Conservation (phyloP, 2,329 filamentous ascomycete species). For the Colletotrichum cuscutae region DNA sequence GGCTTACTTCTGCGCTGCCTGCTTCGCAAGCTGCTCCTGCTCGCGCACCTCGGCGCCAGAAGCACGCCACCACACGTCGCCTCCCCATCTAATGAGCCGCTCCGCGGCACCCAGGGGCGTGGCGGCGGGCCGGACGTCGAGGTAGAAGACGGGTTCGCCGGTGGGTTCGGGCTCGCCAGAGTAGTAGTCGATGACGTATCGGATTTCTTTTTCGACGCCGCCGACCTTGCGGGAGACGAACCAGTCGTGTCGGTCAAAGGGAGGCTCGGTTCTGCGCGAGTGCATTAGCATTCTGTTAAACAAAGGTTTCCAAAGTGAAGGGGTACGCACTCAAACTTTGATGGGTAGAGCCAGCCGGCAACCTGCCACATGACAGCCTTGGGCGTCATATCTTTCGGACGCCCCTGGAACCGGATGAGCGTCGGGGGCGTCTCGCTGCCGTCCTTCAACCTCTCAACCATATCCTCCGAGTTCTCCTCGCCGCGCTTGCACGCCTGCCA, state of each 20-base stretch:
- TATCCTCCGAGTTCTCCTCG: conserved; percentile 68
- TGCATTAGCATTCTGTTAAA: conserved; percentile 34
- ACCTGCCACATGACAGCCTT: conserved; percentile 88
- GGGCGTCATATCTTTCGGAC: conserved; percentile 89
- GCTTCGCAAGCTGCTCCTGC: conserved; percentile 38
- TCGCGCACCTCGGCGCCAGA: conserved; percentile 76
- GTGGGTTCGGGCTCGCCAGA: conserved; percentile 82
- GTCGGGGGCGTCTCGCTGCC: conserved; percentile 71
- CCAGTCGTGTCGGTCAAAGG: conserved; percentile 98
- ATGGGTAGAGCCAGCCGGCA: conserved; percentile 81
- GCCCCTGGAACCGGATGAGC: conserved; percentile 87
- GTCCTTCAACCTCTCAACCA: conserved; percentile 60
- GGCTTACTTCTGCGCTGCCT: conserved; percentile 13
- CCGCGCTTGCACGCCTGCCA: conserved; percentile 81
- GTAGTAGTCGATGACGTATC: conserved; percentile 98
- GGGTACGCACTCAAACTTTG: conserved; percentile 75
- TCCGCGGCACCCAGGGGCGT: conserved; percentile 84
- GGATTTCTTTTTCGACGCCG: conserved; percentile 78
- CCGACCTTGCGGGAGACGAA: conserved; percentile 80
- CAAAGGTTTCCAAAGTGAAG: not conserved
- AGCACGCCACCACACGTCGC: conserved; percentile 93
- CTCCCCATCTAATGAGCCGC: conserved; percentile 87
- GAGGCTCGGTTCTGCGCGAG: conserved; percentile 74
- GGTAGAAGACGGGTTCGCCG: conserved; percentile 93
- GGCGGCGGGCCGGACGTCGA: conserved; percentile 92